These are phyloP conservation scores for Podaxis sp. DNA, from an alignment of 768 basidiomycete genomes.

Conservation along the genomic window DNA sequence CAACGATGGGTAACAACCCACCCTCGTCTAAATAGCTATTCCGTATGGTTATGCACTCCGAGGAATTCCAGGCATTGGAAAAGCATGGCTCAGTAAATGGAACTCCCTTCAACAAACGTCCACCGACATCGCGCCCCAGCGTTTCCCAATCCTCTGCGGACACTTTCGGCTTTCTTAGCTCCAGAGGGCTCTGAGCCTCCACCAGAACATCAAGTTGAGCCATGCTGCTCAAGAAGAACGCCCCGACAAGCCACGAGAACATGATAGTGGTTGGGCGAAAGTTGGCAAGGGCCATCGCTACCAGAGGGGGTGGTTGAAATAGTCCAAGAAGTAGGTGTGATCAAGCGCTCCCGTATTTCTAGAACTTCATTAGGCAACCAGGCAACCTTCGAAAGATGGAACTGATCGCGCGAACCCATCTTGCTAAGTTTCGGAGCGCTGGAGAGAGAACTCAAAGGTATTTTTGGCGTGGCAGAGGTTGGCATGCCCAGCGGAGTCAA, in stretches of 20 bases:
- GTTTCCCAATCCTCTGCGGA: slow-evolving; percentile 15
- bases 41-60: slow-evolving; percentile 14
- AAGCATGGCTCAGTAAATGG: slow-evolving; percentile 24
- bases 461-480: background rate
- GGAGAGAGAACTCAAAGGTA: background rate
- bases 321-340: background rate
- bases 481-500: background rate
- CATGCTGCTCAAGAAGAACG: background rate
- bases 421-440: background rate
- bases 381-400: background rate
- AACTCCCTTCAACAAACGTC: slow-evolving; percentile 12
- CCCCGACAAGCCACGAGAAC: background rate
- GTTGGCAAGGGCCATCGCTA: background rate
- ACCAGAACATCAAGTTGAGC: background rate
- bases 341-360: background rate
- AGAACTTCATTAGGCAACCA: background rate
- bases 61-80: slow-evolving; percentile 14
- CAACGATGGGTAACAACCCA: slow-evolving; percentile 1
- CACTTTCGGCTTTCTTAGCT: background rate
- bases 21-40: slow-evolving; percentile 20
- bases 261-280: background rate
- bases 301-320: background rate
- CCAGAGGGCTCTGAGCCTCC: background rate
- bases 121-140: slow-evolving; percentile 16
- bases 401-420: background rate